Evolutionary conservation across 2,329 filamentous ascomycete genomes (phyloP), one percentile per base, ranked within the genome.

Genomic region (Hymenoscyphus scutula): DNA sequence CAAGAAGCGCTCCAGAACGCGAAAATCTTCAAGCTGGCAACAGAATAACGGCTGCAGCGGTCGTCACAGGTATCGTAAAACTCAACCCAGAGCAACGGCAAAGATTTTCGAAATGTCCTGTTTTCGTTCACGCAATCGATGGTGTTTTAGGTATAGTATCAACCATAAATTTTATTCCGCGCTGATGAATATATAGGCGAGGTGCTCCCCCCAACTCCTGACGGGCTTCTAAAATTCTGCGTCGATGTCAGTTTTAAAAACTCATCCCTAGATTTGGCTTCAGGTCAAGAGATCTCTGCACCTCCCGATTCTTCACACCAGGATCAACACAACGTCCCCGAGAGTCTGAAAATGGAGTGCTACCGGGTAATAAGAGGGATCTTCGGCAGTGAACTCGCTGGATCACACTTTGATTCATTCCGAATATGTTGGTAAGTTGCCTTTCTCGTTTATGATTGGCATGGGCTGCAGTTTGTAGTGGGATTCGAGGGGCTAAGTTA

Each of bases 241-340:
- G 84, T 84, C 69, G 79, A 85, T 57, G 78, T 80, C 23, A 84
- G 83, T 60, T 83, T 87, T 69, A 83, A 79, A 48, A 86, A 87
- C 69, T 82, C 78, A 6, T 71, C 78, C 27, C 74, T 74, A 0
- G 78, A 79, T 64, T 78, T 80, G 0, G 60, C 74, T 1, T 81
- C 80, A 1, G 82, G 82, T 1, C 78, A 81, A 64, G 74, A 72
- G 56, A 82, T 88, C 67, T 70, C 84, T 0, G 74, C 81, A 1
- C 82, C 82, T 0, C 80, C 81, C 1, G 68, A 75, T 19, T 70
- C 72, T 8, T 71, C 69, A 19, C 73, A 77, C 65, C 83, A 84
- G 62, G 56, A 68, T 76, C 77, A 65, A 72, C 75, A 38, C 76
- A 75, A 73, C 73, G 77, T 74, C 51, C 77, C 73, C 0, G 61